Conservation (phyloP, 139 green algal genomes). For the Astrephomene gubernaculifera region DNA sequence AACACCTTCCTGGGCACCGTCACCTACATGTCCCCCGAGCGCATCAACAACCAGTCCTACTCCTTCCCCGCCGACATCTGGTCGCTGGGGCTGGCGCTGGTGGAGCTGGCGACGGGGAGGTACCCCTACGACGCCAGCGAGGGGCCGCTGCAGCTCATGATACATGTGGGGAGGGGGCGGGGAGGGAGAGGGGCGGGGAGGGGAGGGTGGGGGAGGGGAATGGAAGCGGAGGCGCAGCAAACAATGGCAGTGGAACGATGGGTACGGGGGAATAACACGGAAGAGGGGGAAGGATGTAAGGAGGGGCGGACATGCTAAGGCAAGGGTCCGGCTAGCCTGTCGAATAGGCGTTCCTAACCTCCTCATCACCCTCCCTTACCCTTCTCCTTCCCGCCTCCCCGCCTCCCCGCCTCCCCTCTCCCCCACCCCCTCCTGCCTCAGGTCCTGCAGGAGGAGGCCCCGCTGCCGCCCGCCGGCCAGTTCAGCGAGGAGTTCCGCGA, state of each 20-base stretch:
- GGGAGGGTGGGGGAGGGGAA: neutral
- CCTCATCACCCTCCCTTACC: neutral
- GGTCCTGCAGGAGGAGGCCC: slow-evolving; percentile 66
- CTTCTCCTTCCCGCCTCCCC: neutral
- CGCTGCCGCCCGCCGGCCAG: slow-evolving; percentile 50
- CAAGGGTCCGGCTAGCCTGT: too few species aligned
- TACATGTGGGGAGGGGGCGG: slow-evolving; percentile 63
- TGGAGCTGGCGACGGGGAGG: slow-evolving; percentile 89
- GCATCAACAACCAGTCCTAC: slow-evolving; percentile 88
- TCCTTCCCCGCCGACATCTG: slow-evolving; percentile 87
- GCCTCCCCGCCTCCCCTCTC: neutral
- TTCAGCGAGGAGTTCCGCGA: slow-evolving; percentile 82
- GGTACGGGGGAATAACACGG: too few species aligned
- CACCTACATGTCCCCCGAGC: slow-evolving; percentile 98
- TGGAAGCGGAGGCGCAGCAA: too few species aligned
- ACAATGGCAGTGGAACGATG: too few species aligned
- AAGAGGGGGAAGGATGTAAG: too few species aligned
- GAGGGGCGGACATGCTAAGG: too few species aligned
- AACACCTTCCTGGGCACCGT: slow-evolving; percentile 93
- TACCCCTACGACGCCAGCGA: slow-evolving; percentile 91
- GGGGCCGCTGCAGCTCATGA: slow-evolving; percentile 85
- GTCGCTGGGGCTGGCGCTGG: slow-evolving; percentile 88
- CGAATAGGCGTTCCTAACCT: too few species aligned
- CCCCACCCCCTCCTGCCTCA: slow-evolving; percentile 13
- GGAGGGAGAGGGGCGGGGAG: neutral